These are phyloP conservation scores for Aspergillus brasiliensis DNA, from an alignment of 2,329 filamentous ascomycete genomes.

Conservation along the genomic window DNA sequence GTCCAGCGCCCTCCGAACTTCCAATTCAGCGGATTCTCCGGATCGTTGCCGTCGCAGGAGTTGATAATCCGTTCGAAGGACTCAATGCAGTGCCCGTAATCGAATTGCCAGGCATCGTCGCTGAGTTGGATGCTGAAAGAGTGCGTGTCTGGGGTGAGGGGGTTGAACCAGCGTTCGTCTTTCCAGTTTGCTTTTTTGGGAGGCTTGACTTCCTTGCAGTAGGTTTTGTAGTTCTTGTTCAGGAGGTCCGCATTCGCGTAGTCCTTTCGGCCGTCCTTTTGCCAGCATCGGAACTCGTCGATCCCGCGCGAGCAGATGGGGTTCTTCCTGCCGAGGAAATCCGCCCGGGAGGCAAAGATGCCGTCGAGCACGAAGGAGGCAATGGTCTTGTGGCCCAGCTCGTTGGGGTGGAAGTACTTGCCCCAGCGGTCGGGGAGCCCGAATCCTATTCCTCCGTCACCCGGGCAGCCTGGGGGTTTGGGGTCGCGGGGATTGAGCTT, in stretches of 20 bases:
- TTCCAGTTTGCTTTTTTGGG: neutral
- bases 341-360: slow-evolving; percentile 3
- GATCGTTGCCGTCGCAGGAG: slow-evolving; percentile 20
- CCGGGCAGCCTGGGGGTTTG: neutral
- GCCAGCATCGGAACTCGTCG: slow-evolving; percentile 10
- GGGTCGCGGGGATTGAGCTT: neutral
- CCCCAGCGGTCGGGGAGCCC: slow-evolving; percentile 34
- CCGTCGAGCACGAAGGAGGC: slow-evolving; percentile 14
- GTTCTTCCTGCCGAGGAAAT: neutral
- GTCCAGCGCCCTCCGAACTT: slow-evolving; percentile 21
- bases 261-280: neutral
- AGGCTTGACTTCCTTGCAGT: neutral
- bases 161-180: neutral
- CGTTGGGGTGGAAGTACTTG: slow-evolving; percentile 39
- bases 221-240: neutral
- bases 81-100: slow-evolving; percentile 3
- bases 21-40: slow-evolving; percentile 23
- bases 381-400: slow-evolving; percentile 19
- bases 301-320: neutral
- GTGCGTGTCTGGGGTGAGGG: slow-evolving; percentile 6
- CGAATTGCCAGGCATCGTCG: neutral
- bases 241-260: slow-evolving; percentile 6
- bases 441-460: slow-evolving; percentile 5
- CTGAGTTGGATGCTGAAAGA: neutral
- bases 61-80: slow-evolving; percentile 13